These are phyloP conservation scores for Phanerochaete sordida DNA, from an alignment of 768 basidiomycete genomes.

Conservation along the genomic window DNA sequence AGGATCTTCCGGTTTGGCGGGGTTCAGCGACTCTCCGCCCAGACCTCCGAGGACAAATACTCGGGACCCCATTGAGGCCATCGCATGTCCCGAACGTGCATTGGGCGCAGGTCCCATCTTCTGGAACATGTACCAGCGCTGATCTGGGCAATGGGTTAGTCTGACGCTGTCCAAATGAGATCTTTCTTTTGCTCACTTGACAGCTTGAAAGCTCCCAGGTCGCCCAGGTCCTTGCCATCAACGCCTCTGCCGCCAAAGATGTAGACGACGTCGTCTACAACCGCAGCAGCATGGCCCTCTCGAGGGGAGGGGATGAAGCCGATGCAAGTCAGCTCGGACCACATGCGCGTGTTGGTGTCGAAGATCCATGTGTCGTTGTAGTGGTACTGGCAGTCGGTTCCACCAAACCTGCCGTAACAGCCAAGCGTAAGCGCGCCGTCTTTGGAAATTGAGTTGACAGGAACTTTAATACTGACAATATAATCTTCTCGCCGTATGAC, in stretches of 20 bases:
- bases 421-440: not conserved
- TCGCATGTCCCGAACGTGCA: slow-evolving; percentile 95
- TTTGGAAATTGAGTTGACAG: not conserved
- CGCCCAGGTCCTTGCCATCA: slow-evolving; percentile 92
- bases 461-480: slow-evolving; percentile 55
- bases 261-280: slow-evolving; percentile 97
- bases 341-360: slow-evolving; percentile 72
- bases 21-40: slow-evolving; percentile 87
- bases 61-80: slow-evolving; percentile 86
- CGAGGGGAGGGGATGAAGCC: slow-evolving; percentile 94
- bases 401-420: slow-evolving; percentile 74
- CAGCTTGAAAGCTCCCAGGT: slow-evolving; percentile 95
- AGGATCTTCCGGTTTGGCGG: slow-evolving; percentile 73
- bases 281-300: slow-evolving; percentile 93
- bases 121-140: slow-evolving; percentile 99
- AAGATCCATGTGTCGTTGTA: slow-evolving; percentile 99
- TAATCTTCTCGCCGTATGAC: slow-evolving; percentile 76
- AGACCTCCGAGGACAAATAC: slow-evolving; percentile 95
- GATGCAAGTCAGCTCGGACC: slow-evolving; percentile 93
- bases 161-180: not conserved
- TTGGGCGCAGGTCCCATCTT: slow-evolving; percentile 97
- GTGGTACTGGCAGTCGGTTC: slow-evolving; percentile 97
- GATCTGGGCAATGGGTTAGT: slow-evolving; percentile 48
- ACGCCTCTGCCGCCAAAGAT: slow-evolving; percentile 97
- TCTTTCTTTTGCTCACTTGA: slow-evolving; percentile 65